Evolutionary conservation across 768 basidiomycete genomes (phyloP), one percentile per base, ranked within the genome.

Genomic region (Amanita rubescens): DNA sequence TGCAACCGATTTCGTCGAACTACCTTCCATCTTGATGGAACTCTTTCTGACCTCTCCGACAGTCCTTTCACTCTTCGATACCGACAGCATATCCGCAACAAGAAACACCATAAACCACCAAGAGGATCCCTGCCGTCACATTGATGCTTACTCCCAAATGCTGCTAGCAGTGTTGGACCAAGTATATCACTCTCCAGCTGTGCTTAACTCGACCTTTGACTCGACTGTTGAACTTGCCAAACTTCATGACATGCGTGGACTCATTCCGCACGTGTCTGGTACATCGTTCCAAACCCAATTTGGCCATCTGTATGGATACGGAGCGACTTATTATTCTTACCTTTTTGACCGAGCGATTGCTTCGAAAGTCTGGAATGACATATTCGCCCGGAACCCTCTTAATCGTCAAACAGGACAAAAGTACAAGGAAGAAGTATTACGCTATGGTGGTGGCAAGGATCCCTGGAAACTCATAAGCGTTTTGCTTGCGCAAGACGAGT

Each of bases 1-100:
- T 65, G 91, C 96, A 0, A 99, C 96, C 0, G 96, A 99, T 65
- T 96, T 99, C 62, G 95, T 97, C 54, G 96, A 99, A 64, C 75
- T 99, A 5, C 96, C 96, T 0, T 98, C 95, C 9, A 94, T 98
- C 61, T 80, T 99, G 19, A 98, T 98, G 96, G 96, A 99, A 65
- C 92, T 94, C 64, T 97, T 99, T 74, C 79, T 95, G 38, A 86
- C 80, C 38, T 95, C 94, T 0, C 81, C 90, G 0, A 68, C 72
- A 12, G 91, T 98, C 25, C 80, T 98, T 20, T 82, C 87, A 5
- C 80, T 95, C 15, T 90, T 93, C 62, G 78, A 82, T 57, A 62
- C 70, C 6, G 71, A 81, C n/a, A 73, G 71, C 15, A 74, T 75
- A 11, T 71, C 75, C 3, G 61, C 70, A 0, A 46, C 69, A 5